Percentiles rank a stretch among this genome's conserved stretches.
Evolutionary conservation across 179 eudicot genomes (phyloP).

Genomic region (Spinacia oleracea): DNA sequence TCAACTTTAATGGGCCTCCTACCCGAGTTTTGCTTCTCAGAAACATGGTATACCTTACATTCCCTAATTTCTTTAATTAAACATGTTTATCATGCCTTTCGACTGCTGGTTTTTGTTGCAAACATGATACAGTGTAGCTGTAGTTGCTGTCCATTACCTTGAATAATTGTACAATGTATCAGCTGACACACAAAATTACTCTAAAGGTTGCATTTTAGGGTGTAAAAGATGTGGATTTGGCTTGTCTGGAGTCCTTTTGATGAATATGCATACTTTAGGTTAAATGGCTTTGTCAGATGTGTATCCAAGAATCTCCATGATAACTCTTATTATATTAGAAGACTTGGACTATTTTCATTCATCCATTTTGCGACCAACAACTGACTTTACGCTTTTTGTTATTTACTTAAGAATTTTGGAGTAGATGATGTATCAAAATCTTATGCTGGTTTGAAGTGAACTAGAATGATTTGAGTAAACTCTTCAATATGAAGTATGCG

Average conservation of each 20-base stretch:
- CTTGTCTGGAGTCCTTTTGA: background rate
- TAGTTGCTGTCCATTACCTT: background rate
- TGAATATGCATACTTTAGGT: background rate
- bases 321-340: too few species aligned
- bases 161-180: too few species aligned
- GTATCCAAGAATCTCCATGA: too few species aligned
- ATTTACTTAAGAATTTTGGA: background rate
- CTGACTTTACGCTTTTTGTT: background rate
- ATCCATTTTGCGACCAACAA: background rate
- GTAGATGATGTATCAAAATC: background rate
- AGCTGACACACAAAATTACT: too few species aligned
- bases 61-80: too few species aligned
- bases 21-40: slow-evolving; percentile 78
- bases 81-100: background rate
- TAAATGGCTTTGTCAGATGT: too few species aligned
- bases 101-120: background rate
- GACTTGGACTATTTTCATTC: background rate
- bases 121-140: background rate
- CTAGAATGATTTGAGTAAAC: background rate
- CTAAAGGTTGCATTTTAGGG: background rate
- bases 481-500: background rate
- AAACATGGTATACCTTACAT: slow-evolving; percentile 63
- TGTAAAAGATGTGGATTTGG: background rate
- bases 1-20: slow-evolving; percentile 61
- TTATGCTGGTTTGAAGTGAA: background rate